A percentile compares a stretch with the other conserved stretches of the same genome.
Conservation (phyloP, 352 stramenopile genomes). For the Phytophthora citricola region DNA sequence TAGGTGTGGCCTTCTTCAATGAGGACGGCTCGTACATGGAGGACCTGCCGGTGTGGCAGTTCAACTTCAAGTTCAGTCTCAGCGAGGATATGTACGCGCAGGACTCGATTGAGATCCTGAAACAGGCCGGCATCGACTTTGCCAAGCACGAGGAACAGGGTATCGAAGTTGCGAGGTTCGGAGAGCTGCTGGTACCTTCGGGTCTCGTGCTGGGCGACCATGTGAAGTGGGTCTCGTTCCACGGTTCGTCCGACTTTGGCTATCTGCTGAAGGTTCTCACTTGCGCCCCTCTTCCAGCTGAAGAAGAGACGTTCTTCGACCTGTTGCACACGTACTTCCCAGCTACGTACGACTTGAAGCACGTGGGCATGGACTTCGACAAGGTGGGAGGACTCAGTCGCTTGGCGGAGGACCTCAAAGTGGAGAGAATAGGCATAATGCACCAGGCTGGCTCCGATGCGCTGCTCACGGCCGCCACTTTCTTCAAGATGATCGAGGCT, state of each 20-base stretch:
- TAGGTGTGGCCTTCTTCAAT: conserved; percentile 98
- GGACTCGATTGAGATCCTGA: conserved; percentile 99
- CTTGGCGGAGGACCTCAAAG: conserved; percentile 96
- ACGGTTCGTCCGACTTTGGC: conserved; percentile 99
- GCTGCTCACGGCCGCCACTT: conserved; percentile 95
- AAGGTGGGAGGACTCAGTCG: conserved; percentile 97
- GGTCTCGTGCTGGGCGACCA: conserved; percentile 98
- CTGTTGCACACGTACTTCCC: conserved; percentile 99
- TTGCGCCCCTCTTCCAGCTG: conserved; percentile 86
- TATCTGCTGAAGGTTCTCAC: conserved; percentile 98
- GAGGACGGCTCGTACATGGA: conserved; percentile 95
- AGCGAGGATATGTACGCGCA: conserved; percentile 99
- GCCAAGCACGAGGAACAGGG: conserved; percentile 95
- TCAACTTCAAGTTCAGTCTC: conserved; percentile 99
- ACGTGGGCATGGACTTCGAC: conserved; percentile 97
- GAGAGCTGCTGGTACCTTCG: conserved; percentile 97
- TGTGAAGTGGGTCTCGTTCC: conserved; percentile 99
- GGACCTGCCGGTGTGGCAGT: conserved; percentile 98
- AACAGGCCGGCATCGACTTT: conserved; percentile 98
- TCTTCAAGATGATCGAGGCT: conserved; percentile 93
- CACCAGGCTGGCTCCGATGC: conserved; percentile 99
- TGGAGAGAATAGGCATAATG: conserved; percentile 98
- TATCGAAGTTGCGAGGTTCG: conserved; percentile 98
- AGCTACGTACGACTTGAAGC: conserved; percentile 99
- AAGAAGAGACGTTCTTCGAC: conserved; percentile 97